Conservation (phyloP, 495 filamentous ascomycete genomes). For the Penicillium arizonense region DNA sequence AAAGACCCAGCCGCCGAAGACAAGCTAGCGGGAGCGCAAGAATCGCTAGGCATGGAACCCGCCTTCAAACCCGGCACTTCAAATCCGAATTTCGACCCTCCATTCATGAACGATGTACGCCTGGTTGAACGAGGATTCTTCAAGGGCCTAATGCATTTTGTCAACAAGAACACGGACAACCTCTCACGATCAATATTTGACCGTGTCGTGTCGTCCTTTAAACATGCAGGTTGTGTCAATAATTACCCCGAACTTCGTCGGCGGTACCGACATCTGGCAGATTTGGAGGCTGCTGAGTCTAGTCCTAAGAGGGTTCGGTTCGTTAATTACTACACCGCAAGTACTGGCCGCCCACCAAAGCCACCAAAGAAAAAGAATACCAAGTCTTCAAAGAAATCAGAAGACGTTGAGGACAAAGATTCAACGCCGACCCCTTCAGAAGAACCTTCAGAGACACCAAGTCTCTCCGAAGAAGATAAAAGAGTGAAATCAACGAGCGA, state of each 20-base stretch:
- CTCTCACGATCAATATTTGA: conserved; percentile 66
- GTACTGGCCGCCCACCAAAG: conserved; percentile 51
- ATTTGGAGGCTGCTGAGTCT: conserved; percentile 57
- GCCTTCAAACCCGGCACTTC: conserved; percentile 12
- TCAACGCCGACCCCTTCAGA: not conserved
- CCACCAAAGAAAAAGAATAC: not conserved
- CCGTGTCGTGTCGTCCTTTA: conserved; percentile 75
- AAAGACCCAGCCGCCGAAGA: conserved; percentile 35
- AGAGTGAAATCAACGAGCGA: not conserved
- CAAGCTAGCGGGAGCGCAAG: conserved; percentile 19
- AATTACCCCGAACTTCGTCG: conserved; percentile 68
- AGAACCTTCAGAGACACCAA: not conserved
- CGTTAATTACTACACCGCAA: conserved; percentile 88
- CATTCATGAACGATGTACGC: conserved; percentile 69
- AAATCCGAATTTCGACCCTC: conserved; percentile 63
- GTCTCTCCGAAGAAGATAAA: not conserved
- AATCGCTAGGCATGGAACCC: conserved; percentile 18
- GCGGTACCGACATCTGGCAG: conserved; percentile 65
- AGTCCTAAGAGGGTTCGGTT: conserved; percentile 62
- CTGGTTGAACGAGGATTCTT: conserved; percentile 63
- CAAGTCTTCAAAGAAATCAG: conserved; percentile 5
- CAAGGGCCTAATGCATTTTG: conserved; percentile 69
- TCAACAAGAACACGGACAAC: conserved; percentile 73
- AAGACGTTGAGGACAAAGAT: not conserved
- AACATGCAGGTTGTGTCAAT: conserved; percentile 78